A percentile compares a stretch with the other conserved stretches of the same genome.
Conservation (phyloP, 768 basidiomycete genomes). For the Macrolepiota albuminosa region DNA sequence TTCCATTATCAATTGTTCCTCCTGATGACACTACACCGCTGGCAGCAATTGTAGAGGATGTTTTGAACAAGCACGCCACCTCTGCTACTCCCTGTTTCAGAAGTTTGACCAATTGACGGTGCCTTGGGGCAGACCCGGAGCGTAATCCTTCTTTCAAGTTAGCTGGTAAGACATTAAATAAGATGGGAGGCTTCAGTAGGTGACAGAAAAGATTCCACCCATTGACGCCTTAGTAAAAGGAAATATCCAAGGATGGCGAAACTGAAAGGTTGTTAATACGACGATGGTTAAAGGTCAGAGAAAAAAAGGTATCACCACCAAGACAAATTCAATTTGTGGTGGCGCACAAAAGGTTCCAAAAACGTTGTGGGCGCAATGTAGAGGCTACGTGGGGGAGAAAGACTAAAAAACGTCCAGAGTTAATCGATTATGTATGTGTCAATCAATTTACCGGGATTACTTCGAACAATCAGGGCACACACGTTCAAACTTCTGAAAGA, state of each 20-base stretch:
- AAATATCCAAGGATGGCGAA: too few species aligned
- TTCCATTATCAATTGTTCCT: background rate
- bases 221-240: background rate
- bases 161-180: background rate
- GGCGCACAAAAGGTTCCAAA: background rate
- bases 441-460: background rate
- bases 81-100: background rate
- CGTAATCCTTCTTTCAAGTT: background rate
- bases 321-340: background rate
- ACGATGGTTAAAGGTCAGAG: too few species aligned
- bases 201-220: background rate
- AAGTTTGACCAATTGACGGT: background rate
- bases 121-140: background rate
- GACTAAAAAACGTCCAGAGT: background rate
- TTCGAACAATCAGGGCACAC: background rate
- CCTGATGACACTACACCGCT: background rate
- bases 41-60: background rate
- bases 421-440: background rate
- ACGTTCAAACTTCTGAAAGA: background rate
- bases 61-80: background rate
- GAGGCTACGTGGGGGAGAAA: background rate
- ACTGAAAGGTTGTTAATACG: background rate
- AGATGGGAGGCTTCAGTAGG: background rate
- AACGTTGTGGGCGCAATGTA: background rate
- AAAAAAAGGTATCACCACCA: background rate